Evolutionary conservation across 305 asterid species (phyloP).

Genomic region (Fraxinus angustifolia): DNA sequence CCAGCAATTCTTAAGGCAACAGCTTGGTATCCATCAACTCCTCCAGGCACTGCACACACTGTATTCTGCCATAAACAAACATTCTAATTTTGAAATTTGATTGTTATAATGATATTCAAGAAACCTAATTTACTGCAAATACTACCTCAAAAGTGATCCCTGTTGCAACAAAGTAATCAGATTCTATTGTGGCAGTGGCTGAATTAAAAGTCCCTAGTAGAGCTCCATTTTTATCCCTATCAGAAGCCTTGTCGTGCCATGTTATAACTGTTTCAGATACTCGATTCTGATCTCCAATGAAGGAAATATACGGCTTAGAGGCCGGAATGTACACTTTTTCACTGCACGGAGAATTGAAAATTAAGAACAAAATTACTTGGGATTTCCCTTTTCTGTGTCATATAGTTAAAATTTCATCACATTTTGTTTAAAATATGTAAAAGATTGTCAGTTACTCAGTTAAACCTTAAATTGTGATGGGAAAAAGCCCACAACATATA

Average conservation of each 20-base stretch:
- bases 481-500: background rate
- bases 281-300: constrained; percentile 41
- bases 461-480: background rate
- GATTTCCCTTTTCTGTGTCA: background rate
- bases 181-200: constrained; percentile 46
- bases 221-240: constrained; percentile 23
- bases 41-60: constrained; percentile 28
- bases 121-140: background rate
- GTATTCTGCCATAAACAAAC: constrained; percentile 41
- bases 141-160: constrained; percentile 59
- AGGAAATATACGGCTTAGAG: constrained; percentile 52
- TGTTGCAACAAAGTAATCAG: constrained; percentile 62
- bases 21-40: constrained; percentile 54
- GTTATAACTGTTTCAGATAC: constrained; percentile 42
- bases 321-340: constrained; percentile 61
- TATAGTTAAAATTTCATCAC: background rate
- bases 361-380: background rate
- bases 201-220: constrained; percentile 45
- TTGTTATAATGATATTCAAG: background rate
- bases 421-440: background rate
- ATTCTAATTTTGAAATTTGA: background rate
- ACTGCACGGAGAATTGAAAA: constrained; percentile 28
- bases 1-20: constrained; percentile 65
- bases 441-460: background rate
- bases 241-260: constrained; percentile 62